A percentile compares a stretch with the other conserved stretches of the same genome.
These are phyloP conservation scores for Hypoxylon sp. DNA, from an alignment of 2,329 filamentous ascomycete species.

Conservation along the genomic window DNA sequence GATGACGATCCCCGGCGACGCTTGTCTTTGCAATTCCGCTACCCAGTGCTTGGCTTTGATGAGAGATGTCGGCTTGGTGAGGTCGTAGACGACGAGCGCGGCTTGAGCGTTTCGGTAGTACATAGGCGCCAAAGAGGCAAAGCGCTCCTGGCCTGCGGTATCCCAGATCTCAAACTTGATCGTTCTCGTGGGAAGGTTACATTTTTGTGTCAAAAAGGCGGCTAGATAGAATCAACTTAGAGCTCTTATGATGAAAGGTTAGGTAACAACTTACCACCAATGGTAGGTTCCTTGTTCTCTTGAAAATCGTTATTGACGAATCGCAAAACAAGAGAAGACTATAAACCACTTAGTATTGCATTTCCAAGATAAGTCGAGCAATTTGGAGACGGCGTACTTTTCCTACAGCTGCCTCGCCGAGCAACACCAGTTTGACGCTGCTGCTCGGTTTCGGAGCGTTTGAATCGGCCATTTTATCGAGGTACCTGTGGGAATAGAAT, in stretches of 20 bases:
- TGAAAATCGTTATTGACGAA: constrained; percentile 99
- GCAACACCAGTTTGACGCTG: constrained; percentile 98
- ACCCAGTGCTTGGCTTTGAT: constrained; percentile 99
- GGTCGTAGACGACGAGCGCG: constrained; percentile 97
- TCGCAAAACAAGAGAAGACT: constrained; percentile 95
- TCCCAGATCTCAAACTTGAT: constrained; percentile 99
- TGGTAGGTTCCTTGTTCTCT: constrained; percentile 99
- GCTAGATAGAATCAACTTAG: constrained; percentile 66
- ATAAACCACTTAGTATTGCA: constrained; percentile 58
- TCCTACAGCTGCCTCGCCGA: constrained; percentile 97
- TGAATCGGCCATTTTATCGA: constrained; percentile 76
- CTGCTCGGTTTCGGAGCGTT: constrained; percentile 93
- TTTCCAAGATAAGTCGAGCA: background rate
- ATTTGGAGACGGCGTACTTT: constrained; percentile 74
- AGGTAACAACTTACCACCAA: constrained; percentile 79
- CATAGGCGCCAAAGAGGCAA: constrained; percentile 96
- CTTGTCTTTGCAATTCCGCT: constrained; percentile 95
- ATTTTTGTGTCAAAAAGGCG: constrained; percentile 98
- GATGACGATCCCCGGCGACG: constrained; percentile 95
- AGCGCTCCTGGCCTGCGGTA: constrained; percentile 97
- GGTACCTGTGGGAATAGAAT: constrained; percentile 8
- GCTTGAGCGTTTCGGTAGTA: constrained; percentile 99
- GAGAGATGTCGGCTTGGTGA: constrained; percentile 95
- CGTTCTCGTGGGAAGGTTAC: constrained; percentile 91
- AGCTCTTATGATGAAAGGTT: constrained; percentile 28